phyloP scores from a whole-genome alignment of 495 filamentous ascomycete genomes.

The Neurospora intermedia region DNA sequence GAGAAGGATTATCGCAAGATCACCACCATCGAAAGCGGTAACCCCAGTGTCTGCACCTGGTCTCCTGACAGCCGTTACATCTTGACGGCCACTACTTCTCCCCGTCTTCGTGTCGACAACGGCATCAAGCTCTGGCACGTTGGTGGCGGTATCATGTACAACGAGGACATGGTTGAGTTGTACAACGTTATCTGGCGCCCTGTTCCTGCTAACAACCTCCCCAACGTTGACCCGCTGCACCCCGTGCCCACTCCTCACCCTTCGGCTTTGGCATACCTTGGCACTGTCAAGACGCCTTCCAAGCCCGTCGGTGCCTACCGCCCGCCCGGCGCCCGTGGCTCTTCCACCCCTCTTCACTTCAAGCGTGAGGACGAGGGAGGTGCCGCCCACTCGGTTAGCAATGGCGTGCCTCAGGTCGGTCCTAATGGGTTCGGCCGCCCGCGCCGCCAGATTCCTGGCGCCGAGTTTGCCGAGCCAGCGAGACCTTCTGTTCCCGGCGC shows the following conservation, averaged over 20 bases:
- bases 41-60: slow-evolving; percentile 91
- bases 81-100: slow-evolving; percentile 91
- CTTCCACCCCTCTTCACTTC: slow-evolving; percentile 82
- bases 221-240: slow-evolving; percentile 62
- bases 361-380: slow-evolving; percentile 97
- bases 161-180: slow-evolving; percentile 84
- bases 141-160: slow-evolving; percentile 82
- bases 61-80: slow-evolving; percentile 92
- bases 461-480: slow-evolving; percentile 32
- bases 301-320: slow-evolving; percentile 94
- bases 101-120: slow-evolving; percentile 90
- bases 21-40: slow-evolving; percentile 88
- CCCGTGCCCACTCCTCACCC: slow-evolving; percentile 71
- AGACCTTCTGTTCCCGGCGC: slow-evolving; percentile 58
- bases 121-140: slow-evolving; percentile 94
- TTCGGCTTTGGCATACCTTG: slow-evolving; percentile 73
- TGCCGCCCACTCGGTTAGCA: slow-evolving; percentile 69
- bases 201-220: slow-evolving; percentile 46
- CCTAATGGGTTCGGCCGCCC: slow-evolving; percentile 72
- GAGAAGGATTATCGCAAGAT: slow-evolving; percentile 86
- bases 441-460: slow-evolving; percentile 43
- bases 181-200: slow-evolving; percentile 92
- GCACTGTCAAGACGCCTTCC: slow-evolving; percentile 78
- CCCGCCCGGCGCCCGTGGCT: slow-evolving; percentile 88
- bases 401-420: slow-evolving; percentile 56